Conservation (phyloP, 352 stramenopile species). For the Blastocystis sp. region DNA sequence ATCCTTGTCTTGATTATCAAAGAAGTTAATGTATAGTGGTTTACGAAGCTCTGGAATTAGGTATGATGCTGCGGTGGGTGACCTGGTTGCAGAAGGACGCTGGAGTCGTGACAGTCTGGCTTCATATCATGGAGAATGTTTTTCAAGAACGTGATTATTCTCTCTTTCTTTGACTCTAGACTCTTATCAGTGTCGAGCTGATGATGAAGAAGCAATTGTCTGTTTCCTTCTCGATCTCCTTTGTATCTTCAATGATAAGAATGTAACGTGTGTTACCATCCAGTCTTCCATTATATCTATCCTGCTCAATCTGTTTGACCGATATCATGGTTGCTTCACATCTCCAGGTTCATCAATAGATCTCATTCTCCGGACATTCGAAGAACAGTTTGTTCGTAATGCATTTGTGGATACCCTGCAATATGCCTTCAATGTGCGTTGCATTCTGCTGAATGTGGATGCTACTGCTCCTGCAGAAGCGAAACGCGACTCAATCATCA, state of each 20-base stretch:
- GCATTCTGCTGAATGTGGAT: not conserved
- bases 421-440: not conserved
- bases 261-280: not conserved
- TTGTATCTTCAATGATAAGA: not conserved
- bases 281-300: not conserved
- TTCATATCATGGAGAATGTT: not conserved
- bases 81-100: not conserved
- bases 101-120: not conserved
- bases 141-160: not conserved
- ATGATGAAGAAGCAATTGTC: not conserved
- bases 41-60: not conserved
- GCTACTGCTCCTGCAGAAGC: not conserved
- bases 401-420: not conserved
- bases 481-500: not conserved
- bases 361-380: not conserved
- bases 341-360: not conserved
- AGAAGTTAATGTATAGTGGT: not conserved
- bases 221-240: not conserved
- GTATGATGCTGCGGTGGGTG: not conserved
- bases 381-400: not conserved
- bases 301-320: constrained; percentile 30
- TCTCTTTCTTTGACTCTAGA: not conserved
- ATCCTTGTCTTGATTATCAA: not conserved
- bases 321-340: not conserved
- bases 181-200: not conserved